Base-by-base conservation (phyloP, 371 early-diverging fungal species). In the Apophysomyces ossiformis region DNA sequence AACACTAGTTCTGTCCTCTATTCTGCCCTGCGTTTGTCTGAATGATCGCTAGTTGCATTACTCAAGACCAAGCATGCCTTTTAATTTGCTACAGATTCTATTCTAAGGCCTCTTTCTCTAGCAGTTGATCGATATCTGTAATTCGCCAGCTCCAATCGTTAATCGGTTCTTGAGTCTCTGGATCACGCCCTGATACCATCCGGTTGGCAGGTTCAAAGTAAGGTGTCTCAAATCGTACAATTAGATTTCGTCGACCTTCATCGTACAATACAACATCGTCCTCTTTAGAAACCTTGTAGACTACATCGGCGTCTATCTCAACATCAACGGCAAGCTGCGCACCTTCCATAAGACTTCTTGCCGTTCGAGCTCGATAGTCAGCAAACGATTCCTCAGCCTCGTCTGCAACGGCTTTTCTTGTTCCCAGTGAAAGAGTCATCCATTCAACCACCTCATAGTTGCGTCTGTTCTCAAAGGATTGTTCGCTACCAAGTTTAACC, bases 91-190 rank as follows among this genome's bases (percentile, higher is more conserved):
- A 26, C 32, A 26, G 1, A 26, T 73, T 57, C 61, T 58, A 35
- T 63, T 72, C 58, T 37, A 85, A 69, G 41, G 72, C 70, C 50
- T 85, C 85, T 66, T 83, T 80, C 61, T 83, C 85, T 66, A 87
- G 64, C 64, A 85, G 66, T 63, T 86, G 85, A 69, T 87, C 87
- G 58, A 87, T 78, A 68, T 87, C 87, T 5, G 79, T 73, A 26
- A 87, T 69, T 7, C 77, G 71, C 87, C 87, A 87, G 32, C 69
- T 75, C 87, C 87, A 87, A 50, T 85, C 78, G 41, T 81, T 82
- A 8, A 81, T 73, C 6, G 85, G 84, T 37, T 86, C 85, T 6
- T 79, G 73, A 13, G 83, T 83, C 35, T 83, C 74, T 4, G 78
- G 68, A 68, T 78, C 79, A 45, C 84, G 74, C 7, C 78, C 81